Conservation (phyloP, 768 basidiomycete genomes). For the Lentinula boryana region DNA sequence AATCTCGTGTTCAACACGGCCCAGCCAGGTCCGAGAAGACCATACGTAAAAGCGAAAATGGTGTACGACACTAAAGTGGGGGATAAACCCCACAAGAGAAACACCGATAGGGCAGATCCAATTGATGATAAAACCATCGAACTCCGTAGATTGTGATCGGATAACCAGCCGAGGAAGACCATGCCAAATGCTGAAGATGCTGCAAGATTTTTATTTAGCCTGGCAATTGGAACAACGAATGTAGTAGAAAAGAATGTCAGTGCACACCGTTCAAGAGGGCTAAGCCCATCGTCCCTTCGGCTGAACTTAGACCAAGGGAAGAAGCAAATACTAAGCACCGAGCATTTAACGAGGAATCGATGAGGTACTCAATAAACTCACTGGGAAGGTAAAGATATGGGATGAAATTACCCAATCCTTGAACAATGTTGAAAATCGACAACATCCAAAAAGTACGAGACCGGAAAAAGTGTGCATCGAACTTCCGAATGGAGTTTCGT, state of each 20-base stretch:
- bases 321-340: constrained; percentile 8
- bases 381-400: constrained; percentile 10
- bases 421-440: constrained; percentile 7
- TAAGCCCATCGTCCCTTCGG: constrained; percentile 6
- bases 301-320: constrained; percentile 3
- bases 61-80: constrained; percentile 1
- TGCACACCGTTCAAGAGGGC: not conserved
- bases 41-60: constrained; percentile 11
- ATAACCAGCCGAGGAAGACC: constrained; percentile 11
- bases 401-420: constrained; percentile 10
- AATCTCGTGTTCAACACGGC: constrained; percentile 10
- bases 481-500: no score
- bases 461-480: constrained; percentile 2
- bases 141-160: constrained; percentile 13
- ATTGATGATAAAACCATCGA: constrained; percentile 10
- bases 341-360: not conserved
- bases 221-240: no score
- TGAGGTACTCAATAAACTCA: not conserved
- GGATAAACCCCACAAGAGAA: constrained; percentile 14
- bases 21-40: constrained; percentile 12
- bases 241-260: no score
- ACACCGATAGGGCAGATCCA: constrained; percentile 11
- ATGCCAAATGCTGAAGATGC: constrained; percentile 10
- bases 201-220: not conserved
- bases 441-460: constrained; percentile 10